Evolutionary conservation across 108 stramenopile species (phyloP).

Genomic region (Poteriospumella lacustris): DNA sequence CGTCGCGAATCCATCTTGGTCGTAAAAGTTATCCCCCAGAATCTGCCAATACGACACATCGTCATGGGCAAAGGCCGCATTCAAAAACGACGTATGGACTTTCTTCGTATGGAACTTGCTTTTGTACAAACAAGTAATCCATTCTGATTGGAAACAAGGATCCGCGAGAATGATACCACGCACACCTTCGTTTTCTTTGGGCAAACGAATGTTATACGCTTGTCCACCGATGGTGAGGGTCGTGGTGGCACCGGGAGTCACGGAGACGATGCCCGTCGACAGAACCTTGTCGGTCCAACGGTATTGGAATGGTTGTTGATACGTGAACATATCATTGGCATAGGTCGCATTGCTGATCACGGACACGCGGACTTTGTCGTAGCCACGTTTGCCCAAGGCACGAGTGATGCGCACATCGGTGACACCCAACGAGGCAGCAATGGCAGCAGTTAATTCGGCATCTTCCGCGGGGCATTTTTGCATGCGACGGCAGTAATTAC

Average conservation of each 20-base stretch:
- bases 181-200: not conserved
- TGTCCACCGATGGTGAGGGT: not conserved
- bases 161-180: slow-evolving; percentile 4
- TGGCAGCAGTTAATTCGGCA: too few species aligned
- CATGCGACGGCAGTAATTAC: too few species aligned
- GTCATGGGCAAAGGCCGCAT: slow-evolving; percentile 11
- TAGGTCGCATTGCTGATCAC: not conserved
- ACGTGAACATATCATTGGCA: not conserved
- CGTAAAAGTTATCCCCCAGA: slow-evolving; percentile 25
- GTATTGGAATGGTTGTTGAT: not conserved
- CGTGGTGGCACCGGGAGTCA: not conserved
- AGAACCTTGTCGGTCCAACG: slow-evolving; percentile 10
- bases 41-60: slow-evolving; percentile 23
- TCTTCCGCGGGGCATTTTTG: too few species aligned
- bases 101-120: not conserved
- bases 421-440: too few species aligned
- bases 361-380: not conserved
- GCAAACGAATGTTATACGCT: not conserved
- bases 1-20: not conserved
- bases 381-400: not conserved
- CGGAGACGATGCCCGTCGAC: not conserved
- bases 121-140: not conserved
- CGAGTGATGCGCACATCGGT: not conserved
- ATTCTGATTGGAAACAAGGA: slow-evolving; percentile 13
- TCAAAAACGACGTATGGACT: not conserved